phyloP scores from a whole-genome alignment of 2,329 filamentous ascomycete species.

The Neofusicoccum sp. region DNA sequence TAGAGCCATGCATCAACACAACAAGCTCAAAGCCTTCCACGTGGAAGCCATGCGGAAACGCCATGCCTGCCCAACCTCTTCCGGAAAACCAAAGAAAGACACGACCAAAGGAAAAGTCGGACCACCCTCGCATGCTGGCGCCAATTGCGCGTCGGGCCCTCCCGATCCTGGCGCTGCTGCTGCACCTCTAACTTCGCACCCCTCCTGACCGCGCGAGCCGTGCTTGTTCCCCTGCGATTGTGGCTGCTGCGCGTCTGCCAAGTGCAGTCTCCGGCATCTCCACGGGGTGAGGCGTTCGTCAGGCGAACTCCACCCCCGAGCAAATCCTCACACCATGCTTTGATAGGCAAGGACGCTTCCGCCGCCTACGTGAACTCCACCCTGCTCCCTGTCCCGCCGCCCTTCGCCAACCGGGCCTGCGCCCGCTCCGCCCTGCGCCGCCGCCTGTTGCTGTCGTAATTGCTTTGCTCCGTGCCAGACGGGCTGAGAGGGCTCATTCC shows the following conservation, averaged over 20 bases:
- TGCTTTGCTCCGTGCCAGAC: constrained; percentile 39
- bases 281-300: constrained; percentile 18
- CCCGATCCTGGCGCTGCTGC: not conserved
- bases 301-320: constrained; percentile 40
- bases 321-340: constrained; percentile 34
- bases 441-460: constrained; percentile 39
- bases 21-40: constrained; percentile 8
- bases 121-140: not conserved
- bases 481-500: constrained; percentile 26
- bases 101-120: not conserved
- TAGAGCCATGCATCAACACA: constrained; percentile 7
- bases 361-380: constrained; percentile 38
- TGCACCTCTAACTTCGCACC: not conserved
- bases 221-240: not conserved
- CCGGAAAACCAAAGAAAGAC: not conserved
- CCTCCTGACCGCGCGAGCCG: not conserved
- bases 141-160: constrained; percentile 4
- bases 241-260: not conserved
- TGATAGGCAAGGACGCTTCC: constrained; percentile 2
- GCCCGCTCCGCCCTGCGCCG: constrained; percentile 39
- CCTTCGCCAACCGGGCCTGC: constrained; percentile 34
- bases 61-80: constrained; percentile 4
- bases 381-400: constrained; percentile 25
- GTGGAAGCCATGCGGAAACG: constrained; percentile 6
- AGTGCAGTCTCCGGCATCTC: not conserved